Conservation (phyloP, 495 filamentous ascomycete species). For the Sordaria brevicollis region DNA sequence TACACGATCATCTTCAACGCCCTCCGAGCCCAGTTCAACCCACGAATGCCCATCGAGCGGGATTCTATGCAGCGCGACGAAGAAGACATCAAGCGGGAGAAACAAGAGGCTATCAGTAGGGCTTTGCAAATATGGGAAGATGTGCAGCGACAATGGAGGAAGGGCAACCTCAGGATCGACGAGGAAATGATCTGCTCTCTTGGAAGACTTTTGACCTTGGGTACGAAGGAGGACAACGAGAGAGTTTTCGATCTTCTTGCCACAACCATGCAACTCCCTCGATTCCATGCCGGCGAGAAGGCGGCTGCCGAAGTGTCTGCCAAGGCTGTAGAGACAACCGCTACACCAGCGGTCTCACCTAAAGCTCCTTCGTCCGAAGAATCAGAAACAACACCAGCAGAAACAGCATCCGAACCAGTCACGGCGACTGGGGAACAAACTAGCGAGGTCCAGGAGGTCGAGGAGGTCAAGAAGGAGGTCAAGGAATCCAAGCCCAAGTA, state of each 20-base stretch:
- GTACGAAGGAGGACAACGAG: conserved; percentile 45
- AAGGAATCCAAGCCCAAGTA: neutral
- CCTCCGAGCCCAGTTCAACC: conserved; percentile 33
- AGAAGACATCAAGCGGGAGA: conserved; percentile 17
- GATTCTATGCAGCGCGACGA: neutral
- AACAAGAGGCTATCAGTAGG: conserved; percentile 34
- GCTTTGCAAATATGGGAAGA: conserved; percentile 74
- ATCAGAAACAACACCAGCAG: neutral
- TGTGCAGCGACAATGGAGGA: conserved; percentile 58
- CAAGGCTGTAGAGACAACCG: neutral
- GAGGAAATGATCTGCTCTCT: conserved; percentile 65
- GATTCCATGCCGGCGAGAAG: conserved; percentile 18
- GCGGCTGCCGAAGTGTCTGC: neutral
- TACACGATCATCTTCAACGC: conserved; percentile 76
- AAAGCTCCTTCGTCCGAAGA: neutral
- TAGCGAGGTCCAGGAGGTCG: neutral
- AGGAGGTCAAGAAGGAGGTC: neutral
- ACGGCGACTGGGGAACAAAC: neutral
- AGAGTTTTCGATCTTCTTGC: conserved; percentile 61
- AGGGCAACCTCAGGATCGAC: conserved; percentile 58
- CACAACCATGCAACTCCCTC: conserved; percentile 65
- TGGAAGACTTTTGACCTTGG: conserved; percentile 58
- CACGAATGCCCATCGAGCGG: conserved; percentile 1
- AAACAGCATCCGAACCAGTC: neutral
- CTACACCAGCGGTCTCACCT: neutral